Conservation (phyloP, 495 filamentous ascomycete genomes). For the Darksidea phi region DNA sequence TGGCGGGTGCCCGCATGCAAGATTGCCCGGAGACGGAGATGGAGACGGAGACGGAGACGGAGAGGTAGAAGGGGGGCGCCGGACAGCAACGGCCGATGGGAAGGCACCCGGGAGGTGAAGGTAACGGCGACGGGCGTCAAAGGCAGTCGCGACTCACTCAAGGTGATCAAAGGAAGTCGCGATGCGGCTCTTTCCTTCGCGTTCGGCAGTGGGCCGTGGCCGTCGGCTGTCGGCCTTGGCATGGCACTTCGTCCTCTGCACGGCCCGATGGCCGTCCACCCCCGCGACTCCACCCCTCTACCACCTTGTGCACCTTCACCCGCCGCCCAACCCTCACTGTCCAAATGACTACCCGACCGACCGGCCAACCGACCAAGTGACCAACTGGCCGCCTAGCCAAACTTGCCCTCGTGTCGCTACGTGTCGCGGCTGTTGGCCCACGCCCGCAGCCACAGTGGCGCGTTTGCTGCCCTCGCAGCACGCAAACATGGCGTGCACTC, state of each 20-base stretch:
- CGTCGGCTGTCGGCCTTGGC: neutral
- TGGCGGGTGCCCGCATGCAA: conserved; percentile 2
- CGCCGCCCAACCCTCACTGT: neutral
- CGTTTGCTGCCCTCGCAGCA: neutral
- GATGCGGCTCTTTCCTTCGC: neutral
- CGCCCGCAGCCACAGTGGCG: neutral
- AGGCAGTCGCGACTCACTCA: neutral
- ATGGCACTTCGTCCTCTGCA: neutral
- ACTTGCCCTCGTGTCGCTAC: neutral
- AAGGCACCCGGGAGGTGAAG: neutral
- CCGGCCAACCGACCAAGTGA: neutral
- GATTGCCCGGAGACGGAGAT: no score
- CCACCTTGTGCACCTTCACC: neutral
- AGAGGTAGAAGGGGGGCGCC: no score
- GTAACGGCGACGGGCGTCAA: neutral
- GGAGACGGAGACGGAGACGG: no score
- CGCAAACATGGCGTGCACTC: neutral
- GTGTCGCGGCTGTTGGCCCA: no score
- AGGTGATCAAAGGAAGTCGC: neutral
- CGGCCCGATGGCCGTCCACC: neutral
- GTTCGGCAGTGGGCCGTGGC: no score
- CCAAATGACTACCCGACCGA: neutral
- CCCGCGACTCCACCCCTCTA: neutral
- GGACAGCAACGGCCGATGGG: neutral
- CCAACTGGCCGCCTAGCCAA: neutral